phyloP scores from a whole-genome alignment of 31 red algal genomes.

The Odonthalia washingtoniensis region DNA sequence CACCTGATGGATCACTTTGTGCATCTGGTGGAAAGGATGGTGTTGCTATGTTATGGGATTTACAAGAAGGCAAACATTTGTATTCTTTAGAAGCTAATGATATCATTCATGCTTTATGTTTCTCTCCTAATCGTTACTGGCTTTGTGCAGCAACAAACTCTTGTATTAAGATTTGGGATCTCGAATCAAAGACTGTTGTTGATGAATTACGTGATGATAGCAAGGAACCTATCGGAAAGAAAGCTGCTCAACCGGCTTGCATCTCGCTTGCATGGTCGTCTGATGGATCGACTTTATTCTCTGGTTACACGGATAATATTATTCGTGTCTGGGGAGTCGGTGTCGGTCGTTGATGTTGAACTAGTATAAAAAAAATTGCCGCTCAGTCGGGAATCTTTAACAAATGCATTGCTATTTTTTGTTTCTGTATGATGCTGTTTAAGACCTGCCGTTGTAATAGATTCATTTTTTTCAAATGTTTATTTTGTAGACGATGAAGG shows the following conservation, averaged over 20 bases:
- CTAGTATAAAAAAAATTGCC: constrained; percentile 2
- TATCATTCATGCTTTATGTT: too few species aligned
- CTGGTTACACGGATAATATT: constrained; percentile 97
- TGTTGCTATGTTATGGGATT: constrained; percentile 96
- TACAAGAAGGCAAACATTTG: constrained; percentile 97
- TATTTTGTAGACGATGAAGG: constrained; percentile 63
- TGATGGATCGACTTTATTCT: constrained; percentile 95
- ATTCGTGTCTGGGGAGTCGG: constrained; percentile 95
- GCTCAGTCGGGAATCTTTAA: background rate
- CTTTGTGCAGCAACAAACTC: constrained; percentile 98
- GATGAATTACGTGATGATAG: constrained; percentile 93
- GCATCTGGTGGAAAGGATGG: constrained; percentile 98
- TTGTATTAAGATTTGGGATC: constrained; percentile 99
- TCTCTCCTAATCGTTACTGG: constrained; percentile 99
- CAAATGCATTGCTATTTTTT: too few species aligned
- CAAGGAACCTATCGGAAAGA: constrained; percentile 83
- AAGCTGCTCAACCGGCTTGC: constrained; percentile 87
- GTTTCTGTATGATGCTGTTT: too few species aligned
- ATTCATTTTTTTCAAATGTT: background rate
- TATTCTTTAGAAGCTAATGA: constrained; percentile 98
- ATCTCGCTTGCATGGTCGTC: constrained; percentile 98
- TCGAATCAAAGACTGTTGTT: constrained; percentile 98
- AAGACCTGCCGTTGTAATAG: background rate
- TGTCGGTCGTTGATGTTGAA: constrained; percentile 38
- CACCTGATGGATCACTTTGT: too few species aligned